Evolutionary conservation across 2,329 filamentous ascomycete species (phyloP), one percentile per base, ranked within the genome.

Genomic region (Trichoderma sp.): DNA sequence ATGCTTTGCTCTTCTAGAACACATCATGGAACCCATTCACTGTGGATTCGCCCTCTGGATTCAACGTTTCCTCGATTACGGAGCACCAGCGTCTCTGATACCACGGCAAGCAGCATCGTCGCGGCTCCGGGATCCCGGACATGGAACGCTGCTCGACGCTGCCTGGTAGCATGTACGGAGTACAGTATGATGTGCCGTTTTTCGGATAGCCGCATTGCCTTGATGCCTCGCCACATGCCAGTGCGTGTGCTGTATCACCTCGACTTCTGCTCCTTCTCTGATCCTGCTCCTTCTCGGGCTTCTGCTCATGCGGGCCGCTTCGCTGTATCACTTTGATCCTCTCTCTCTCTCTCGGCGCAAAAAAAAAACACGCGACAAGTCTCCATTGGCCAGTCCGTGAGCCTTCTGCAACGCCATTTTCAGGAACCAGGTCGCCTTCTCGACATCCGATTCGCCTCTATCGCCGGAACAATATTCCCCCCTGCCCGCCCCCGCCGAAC

Each of bases 391-490:
- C 13, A 9, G 52, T 25, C 25, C 8, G 10, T 29, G 57, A 60
- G 22, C 34, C 34, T 53, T 53, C 48, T 39, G 25, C 48, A 27
- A 45, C 61, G 61, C 61, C 39, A 64, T 56, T 64, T 42, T 54
- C 61, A 64, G 61, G 61, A 56, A 64, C 61, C 48, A 52, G 25
- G 45, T 4, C 17, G 22, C 45, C 34, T 25, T 34, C 29, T 19
- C 27, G 17, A 35, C 29, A 37, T 45, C 64, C 39, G 39, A 66
- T 66, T 57, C 53, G 60, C 64, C 37, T 19, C 52, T 34, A 3
- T 19, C 2, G 1, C 19, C 63, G 64, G 64, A 59, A 56, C 29
- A 67, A 64, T 12, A 59, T 67, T 52, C 17, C 19, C 54, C 53
- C 64, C 39, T 29, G 27, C 37, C 64, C 39, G 54, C 64, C 42